Evolutionary conservation across 1,139 yeast genomes (phyloP), one percentile per base, ranked within the genome.

Genomic region (Kurtzmaniella quercitrusa): DNA sequence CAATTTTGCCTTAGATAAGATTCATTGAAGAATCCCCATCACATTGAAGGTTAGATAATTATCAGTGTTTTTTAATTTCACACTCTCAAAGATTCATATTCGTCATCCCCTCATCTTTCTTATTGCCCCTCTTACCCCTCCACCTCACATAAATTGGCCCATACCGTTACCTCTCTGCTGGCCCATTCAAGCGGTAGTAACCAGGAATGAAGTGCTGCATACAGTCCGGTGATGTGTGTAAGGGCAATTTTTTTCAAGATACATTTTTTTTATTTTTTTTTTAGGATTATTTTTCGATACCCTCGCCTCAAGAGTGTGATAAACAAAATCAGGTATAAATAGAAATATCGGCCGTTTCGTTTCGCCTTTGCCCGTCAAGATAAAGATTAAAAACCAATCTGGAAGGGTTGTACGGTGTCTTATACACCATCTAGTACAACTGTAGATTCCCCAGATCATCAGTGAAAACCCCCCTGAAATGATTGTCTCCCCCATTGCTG

Each of bases 401-500:
- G n/a, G 7, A 27, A 5, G n/a, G 12, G 7, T 10, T n/a, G 31
- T 27, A 27, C 31, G 31, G 31, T 27, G 31, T 27, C 31, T 12
- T 4, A 10, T 12, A 27, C 31, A 27, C 31, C 31, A 6, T 6
- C 31, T 27, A 3, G 14, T 27, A 27, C 10, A 11, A 10, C n/a
- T 23, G 25, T 23, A 23, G 25, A 23, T 10, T 10, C 25, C 25
- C 7, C 10, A 23, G 25, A 10, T 8, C 25, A 7, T 8, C 9
- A 23, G 9, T 29, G n/a, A 29, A 29, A 8, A 10, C 14, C n/a
- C 36, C 16, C 36, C 15, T 27, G 23, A 15, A 17, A 36, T 19
- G 27, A 36, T 36, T 15, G 27, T 36, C 2, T 19, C 25, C 15
- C 38, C 38, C 23, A 19, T 19, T 10, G 17, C 45, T 12, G 57